phyloP scores from a whole-genome alignment of 192 early-diverging fungal species.

The Lobosporangium transversale region DNA sequence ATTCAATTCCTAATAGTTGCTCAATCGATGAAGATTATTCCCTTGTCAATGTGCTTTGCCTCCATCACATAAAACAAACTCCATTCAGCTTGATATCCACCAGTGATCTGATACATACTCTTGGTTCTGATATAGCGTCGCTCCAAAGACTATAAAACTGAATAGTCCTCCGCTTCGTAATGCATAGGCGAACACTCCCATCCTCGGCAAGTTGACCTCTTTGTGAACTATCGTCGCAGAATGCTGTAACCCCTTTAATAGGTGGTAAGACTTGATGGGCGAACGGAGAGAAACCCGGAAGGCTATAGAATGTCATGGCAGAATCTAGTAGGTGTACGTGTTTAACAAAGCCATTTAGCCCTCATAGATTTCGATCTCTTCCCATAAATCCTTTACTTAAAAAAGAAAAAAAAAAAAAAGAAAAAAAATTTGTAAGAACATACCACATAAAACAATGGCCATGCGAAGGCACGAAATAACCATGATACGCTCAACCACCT shows the following conservation, averaged over 20 bases:
- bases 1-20: conserved; percentile 64
- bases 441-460: conserved; percentile 77
- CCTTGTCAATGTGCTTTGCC: too few species aligned
- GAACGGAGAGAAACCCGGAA: conserved; percentile 62
- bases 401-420: too few species aligned
- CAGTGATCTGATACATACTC: too few species aligned
- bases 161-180: conserved; percentile 59
- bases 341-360: neutral
- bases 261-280: conserved; percentile 46
- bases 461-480: conserved; percentile 70
- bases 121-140: conserved; percentile 34
- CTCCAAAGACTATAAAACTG: conserved; percentile 56
- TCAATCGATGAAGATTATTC: neutral
- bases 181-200: conserved; percentile 60
- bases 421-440: too few species aligned
- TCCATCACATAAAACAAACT: too few species aligned
- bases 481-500: conserved; percentile 68
- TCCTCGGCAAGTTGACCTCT: conserved; percentile 58
- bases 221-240: conserved; percentile 61
- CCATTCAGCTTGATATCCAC: too few species aligned
- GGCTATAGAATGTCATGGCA: conserved; percentile 68
- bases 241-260: conserved; percentile 70
- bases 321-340: conserved; percentile 59
- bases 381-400: too few species aligned
- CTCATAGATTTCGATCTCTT: neutral